Base-by-base conservation (phyloP, 345 rosid genomes). In the Mercurialis annua region DNA sequence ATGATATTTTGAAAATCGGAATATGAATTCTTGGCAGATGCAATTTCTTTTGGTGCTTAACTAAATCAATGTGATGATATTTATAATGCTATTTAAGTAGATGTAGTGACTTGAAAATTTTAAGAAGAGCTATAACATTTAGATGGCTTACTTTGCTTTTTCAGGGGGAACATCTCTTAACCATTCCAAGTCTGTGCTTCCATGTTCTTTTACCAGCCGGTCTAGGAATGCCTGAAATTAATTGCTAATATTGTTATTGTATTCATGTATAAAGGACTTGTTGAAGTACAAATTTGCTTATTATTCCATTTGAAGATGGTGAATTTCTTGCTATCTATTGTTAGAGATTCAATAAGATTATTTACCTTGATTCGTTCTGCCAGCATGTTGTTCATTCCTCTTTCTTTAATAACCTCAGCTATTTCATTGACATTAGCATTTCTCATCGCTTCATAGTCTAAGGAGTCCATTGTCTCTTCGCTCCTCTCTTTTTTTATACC, bases 361-460 rank as follows among this genome's bases (percentile, higher is more conserved):
- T 61, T 21, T 80, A 85, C 98, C 94, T 93, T 76, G 27, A 93
- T 93, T 62, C 98, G 77, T 69, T 80, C 89, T 6, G 97, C 98
- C 69, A 93, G 78, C 92, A 89, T 79, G 70, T 88, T 83, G 79
- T 90, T 90, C 94, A 90, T 90, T 29, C 98, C 98, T 68, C 98
- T 77, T 69, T 81, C 97, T 78, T 78, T 87, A 34, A 90, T 93
- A 31, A 90, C 68, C 0, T 82, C 74, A 40, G 97, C 73, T 44
- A 93, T 84, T 73, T 85, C 82, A 9, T 61, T 51, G 24, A 85
- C 76, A 54, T 66, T 62, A 42, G 92, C 89, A 46, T 72, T 30
- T 76, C 97, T 86, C 75, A 93, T 34, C 65, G 94, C 90, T 82
- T 90, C 92, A 61, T 87, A 93, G 78, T 93, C 97, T 38, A 90